Evolutionary conservation across 768 basidiomycete genomes (phyloP), one percentile per base, ranked within the genome.

Genomic region (Chalciporus sphaerocephalus): DNA sequence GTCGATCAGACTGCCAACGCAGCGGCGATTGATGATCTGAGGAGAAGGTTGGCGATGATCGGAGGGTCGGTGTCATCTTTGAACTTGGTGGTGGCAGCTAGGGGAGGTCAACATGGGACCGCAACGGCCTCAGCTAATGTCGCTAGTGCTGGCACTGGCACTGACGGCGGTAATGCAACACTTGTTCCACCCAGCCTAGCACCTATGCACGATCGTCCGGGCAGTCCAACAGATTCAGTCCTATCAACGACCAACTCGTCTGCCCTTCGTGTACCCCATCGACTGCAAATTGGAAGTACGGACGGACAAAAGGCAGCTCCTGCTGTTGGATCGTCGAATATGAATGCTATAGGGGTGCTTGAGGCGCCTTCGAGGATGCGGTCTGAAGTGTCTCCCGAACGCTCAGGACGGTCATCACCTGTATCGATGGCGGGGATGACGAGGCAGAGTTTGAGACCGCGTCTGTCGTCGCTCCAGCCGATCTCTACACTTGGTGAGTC

Each of bases 301-400:
- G 91, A 92, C 52, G 78, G 82, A 1, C 83, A 83, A 53, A 94
- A 95, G 59, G 93, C 89, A 4, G 88, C 90, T 0, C 88, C 96
- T 21, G 91, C 93, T 4, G 70, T 98, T 32, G 93, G 88, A 2
- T 87, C 92, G 2, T 89, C 88, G 6, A 85, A 80, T 59, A 78
- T 83, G 6, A 93, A 85, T 57, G 95, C 88, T 0, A 75, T 81
- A 8, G 95, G 95, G 0, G 66, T 91, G 35, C 64, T 96, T 46
- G 88, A 97, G 56, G 75, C 86, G 0, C 84, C 91, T 36, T 76
- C 80, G 2, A 79, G 81, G 56, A 69, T 88, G 25, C 74, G 75
- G 23, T 69, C 79, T 5, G 86, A 89, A 17, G 74, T 74, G 2
- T 86, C 84, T 3, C 78, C 83, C 1, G 83, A 85, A 24, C 69